These are phyloP conservation scores for Closterium sp. DNA, from an alignment of 139 green algal genomes.

Conservation along the genomic window DNA sequence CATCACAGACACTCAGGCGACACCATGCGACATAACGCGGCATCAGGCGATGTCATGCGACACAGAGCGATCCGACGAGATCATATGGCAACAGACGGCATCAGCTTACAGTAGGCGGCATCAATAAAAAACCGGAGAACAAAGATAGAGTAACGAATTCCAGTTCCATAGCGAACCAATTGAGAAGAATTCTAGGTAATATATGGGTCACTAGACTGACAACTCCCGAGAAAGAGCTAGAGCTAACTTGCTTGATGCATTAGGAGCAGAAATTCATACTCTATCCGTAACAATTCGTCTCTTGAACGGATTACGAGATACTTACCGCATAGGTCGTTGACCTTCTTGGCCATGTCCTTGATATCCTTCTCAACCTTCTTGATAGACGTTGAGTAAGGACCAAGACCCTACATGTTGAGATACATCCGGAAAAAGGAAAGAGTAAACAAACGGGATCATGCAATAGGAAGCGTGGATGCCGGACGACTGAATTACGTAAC, in stretches of 20 bases:
- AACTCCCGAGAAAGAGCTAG: not conserved
- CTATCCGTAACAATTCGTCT: not conserved
- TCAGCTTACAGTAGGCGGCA: not conserved
- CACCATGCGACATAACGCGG: not conserved
- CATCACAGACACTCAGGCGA: not conserved
- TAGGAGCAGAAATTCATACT: not conserved
- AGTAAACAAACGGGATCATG: constrained; percentile 1
- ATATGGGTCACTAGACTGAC: not conserved
- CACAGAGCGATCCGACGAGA: not conserved
- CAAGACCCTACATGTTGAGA: constrained; percentile 61
- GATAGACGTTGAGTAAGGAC: constrained; percentile 78
- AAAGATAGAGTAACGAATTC: not conserved
- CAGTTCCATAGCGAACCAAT: not conserved
- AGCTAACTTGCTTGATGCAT: not conserved
- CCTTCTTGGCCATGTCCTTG: constrained; percentile 77
- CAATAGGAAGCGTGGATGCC: constrained; percentile 1
- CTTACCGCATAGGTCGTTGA: constrained; percentile 73
- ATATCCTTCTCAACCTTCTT: constrained; percentile 79
- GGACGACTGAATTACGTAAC: not conserved
- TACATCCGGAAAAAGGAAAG: not conserved
- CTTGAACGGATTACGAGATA: not conserved
- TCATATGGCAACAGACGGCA: not conserved
- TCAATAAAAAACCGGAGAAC: not conserved
- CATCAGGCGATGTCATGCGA: not conserved
- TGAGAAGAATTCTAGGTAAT: not conserved